These are phyloP conservation scores for Globisporangium echinulatum DNA, from an alignment of 352 stramenopile species.

Conservation along the genomic window DNA sequence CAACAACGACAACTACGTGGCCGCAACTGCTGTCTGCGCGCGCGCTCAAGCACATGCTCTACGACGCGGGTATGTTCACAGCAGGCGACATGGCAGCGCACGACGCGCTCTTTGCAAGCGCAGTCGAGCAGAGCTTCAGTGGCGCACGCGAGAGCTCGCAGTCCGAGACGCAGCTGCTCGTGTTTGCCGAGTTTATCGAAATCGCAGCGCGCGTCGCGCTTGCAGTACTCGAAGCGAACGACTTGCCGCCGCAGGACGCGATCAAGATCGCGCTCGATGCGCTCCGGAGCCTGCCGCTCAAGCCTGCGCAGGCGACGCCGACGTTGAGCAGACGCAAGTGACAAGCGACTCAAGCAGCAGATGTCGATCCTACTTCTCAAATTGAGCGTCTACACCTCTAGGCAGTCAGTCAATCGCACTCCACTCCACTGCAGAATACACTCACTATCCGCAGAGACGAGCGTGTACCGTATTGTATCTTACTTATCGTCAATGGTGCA, in stretches of 20 bases:
- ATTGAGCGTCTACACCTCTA: no score
- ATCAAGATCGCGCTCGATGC: slow-evolving; percentile 77
- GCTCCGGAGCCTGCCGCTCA: slow-evolving; percentile 46
- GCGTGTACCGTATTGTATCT: background rate
- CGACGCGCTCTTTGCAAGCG: slow-evolving; percentile 44
- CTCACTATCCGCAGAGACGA: background rate
- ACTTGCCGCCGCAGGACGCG: slow-evolving; percentile 49
- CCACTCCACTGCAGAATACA: background rate
- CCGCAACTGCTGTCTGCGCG: slow-evolving; percentile 36
- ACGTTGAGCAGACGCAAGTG: slow-evolving; percentile 25
- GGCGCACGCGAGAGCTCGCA: slow-evolving; percentile 29
- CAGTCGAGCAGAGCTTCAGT: slow-evolving; percentile 58
- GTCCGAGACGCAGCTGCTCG: slow-evolving; percentile 37
- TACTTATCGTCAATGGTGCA: no score
- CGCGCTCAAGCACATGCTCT: slow-evolving; percentile 58
- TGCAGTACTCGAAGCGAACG: slow-evolving; percentile 48
- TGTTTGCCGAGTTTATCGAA: slow-evolving; percentile 76
- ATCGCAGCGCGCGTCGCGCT: slow-evolving; percentile 58
- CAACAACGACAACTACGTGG: slow-evolving; percentile 23
- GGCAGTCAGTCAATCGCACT: no score
- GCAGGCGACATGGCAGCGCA: slow-evolving; percentile 46
- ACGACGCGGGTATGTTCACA: slow-evolving; percentile 76
- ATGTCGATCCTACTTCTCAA: background rate
- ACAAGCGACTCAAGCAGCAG: background rate
- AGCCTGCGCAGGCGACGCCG: background rate